Conservation (phyloP, 805 yeast species). For the Kazachstania bromeliacearum region DNA sequence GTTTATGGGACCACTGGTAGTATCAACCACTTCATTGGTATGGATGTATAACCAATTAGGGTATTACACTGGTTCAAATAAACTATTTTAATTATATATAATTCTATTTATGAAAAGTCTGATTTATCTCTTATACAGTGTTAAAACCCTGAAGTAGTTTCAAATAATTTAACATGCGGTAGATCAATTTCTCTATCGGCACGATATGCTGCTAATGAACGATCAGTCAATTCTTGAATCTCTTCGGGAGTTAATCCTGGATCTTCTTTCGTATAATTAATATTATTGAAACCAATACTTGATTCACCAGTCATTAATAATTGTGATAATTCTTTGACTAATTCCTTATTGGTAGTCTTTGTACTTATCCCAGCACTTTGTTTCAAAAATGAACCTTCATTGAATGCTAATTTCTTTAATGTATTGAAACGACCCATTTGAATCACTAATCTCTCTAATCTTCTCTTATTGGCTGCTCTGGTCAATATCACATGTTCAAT, state of each 20-base stretch:
- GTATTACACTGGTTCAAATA: constrained; percentile 38
- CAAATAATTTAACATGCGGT: constrained; percentile 33
- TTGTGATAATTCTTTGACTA: constrained; percentile 34
- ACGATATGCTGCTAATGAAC: constrained; percentile 37
- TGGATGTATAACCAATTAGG: constrained; percentile 78
- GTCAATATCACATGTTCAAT: constrained; percentile 76
- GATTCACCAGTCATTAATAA: constrained; percentile 35
- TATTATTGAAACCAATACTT: constrained; percentile 28
- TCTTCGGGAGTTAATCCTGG: constrained; percentile 34
- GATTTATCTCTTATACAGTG: not conserved
- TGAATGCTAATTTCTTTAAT: constrained; percentile 30
- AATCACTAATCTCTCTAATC: constrained; percentile 66
- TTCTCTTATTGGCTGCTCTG: constrained; percentile 71
- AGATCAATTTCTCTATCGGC: constrained; percentile 20
- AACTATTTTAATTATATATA: constrained; percentile 1
- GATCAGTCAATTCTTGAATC: constrained; percentile 40
- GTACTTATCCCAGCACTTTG: constrained; percentile 12
- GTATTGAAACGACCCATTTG: constrained; percentile 52
- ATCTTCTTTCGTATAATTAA: constrained; percentile 17
- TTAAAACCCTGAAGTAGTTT: constrained; percentile 27
- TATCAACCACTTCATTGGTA: constrained; percentile 56
- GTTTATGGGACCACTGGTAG: constrained; percentile 78
- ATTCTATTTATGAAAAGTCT: not conserved
- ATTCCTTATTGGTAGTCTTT: constrained; percentile 22
- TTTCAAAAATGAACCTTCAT: constrained; percentile 22